Evolutionary conservation across 164 flowering plant genomes (phyloP).

Genomic region (Hamamelis virginiana): DNA sequence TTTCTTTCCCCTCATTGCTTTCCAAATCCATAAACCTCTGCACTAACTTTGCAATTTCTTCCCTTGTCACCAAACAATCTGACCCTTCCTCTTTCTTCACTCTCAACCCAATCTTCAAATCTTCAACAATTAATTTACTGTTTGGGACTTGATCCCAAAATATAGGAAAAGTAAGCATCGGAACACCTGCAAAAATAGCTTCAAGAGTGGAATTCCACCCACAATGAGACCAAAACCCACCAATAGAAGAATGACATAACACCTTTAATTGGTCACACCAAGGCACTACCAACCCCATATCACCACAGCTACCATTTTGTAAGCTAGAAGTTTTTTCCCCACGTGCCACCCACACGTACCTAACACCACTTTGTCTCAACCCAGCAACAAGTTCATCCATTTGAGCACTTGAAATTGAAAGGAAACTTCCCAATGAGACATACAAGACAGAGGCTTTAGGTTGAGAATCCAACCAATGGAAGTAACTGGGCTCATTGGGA

Average conservation of each 20-base stretch:
- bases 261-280: conserved; percentile 58
- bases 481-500: neutral
- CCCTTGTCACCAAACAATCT: conserved; percentile 26
- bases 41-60: conserved; percentile 28
- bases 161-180: conserved; percentile 43
- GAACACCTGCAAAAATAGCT: conserved; percentile 34
- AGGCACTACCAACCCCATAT: too few species aligned
- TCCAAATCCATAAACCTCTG: too few species aligned
- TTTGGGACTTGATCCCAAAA: conserved; percentile 43
- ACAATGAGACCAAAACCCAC: conserved; percentile 57
- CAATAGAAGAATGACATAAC: conserved; percentile 40
- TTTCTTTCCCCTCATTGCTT: too few species aligned
- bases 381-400: conserved; percentile 43
- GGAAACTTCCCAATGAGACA: conserved; percentile 42
- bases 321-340: conserved; percentile 16
- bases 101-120: conserved; percentile 52
- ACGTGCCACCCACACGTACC: conserved; percentile 40
- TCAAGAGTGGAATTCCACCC: conserved; percentile 53
- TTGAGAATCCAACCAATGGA: conserved; percentile 30
- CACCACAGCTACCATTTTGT: conserved; percentile 20
- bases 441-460: conserved; percentile 36
- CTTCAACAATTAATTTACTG: conserved; percentile 44
- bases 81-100: conserved; percentile 18
- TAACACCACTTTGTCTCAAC: conserved; percentile 32
- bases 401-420: conserved; percentile 30